Evolutionary conservation across 805 yeast genomes (phyloP).

Genomic region (Huiozyma sinensis): DNA sequence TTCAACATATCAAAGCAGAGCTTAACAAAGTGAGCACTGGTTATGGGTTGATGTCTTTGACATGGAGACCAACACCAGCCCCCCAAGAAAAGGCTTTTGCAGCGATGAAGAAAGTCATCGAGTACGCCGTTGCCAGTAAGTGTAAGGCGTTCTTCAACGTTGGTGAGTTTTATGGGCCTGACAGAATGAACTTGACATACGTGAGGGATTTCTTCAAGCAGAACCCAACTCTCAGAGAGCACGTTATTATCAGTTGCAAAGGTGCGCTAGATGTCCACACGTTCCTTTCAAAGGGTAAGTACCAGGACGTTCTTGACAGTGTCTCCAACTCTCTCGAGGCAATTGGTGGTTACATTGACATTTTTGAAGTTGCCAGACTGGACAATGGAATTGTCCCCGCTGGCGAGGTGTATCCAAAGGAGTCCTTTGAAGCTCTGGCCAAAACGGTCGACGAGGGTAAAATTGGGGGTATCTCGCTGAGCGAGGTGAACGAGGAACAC

Average conservation of each 20-base stretch:
- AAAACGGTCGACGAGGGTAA: conserved; percentile 52
- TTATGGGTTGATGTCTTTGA: conserved; percentile 72
- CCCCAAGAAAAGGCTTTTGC: conserved; percentile 43
- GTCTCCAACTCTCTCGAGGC: conserved; percentile 34
- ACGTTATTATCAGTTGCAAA: conserved; percentile 55
- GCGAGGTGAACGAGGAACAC: conserved; percentile 59
- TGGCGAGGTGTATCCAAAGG: conserved; percentile 34
- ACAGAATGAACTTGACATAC: conserved; percentile 42
- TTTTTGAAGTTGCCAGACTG: conserved; percentile 66
- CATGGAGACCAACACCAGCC: conserved; percentile 53
- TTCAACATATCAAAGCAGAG: conserved; percentile 10
- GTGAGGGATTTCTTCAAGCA: conserved; percentile 45
- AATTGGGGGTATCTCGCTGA: conserved; percentile 60
- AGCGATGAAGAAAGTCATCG: conserved; percentile 42
- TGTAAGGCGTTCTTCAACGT: conserved; percentile 48
- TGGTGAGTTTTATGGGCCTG: conserved; percentile 69
- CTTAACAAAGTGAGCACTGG: conserved; percentile 31
- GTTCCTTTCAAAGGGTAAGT: conserved; percentile 38
- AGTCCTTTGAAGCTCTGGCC: conserved; percentile 44
- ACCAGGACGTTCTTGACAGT: conserved; percentile 36
- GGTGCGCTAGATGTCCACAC: conserved; percentile 40
- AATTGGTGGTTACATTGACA: conserved; percentile 39
- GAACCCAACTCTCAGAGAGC: conserved; percentile 43
- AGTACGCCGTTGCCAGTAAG: conserved; percentile 23
- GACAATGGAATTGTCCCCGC: conserved; percentile 30